phyloP scores from a whole-genome alignment of 129 eudicot genomes.

The Pseudognaphalium luteoalbum region DNA sequence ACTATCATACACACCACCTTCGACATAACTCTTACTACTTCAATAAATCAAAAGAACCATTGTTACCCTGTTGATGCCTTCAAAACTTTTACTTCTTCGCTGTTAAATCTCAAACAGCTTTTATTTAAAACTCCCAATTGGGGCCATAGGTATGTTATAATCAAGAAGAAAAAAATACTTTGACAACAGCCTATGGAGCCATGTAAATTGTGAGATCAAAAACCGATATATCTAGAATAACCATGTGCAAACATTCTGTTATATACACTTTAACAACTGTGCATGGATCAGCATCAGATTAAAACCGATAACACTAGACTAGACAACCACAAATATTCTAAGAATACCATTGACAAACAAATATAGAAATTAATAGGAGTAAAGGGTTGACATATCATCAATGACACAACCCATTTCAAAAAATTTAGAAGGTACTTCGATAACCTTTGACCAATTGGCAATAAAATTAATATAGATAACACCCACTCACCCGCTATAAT shows the following conservation, averaged over 20 bases:
- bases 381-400: neutral
- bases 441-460: constrained; percentile 7
- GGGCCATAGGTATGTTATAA: neutral
- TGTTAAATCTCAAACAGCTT: constrained; percentile 64
- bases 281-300: neutral
- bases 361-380: neutral
- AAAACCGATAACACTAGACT: neutral
- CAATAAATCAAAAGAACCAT: constrained; percentile 59
- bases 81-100: constrained; percentile 60
- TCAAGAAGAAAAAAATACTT: neutral
- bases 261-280: neutral
- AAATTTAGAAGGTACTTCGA: neutral
- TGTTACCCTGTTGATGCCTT: constrained; percentile 53
- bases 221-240: too few species aligned
- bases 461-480: neutral
- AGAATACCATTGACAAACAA: neutral
- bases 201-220: too few species aligned
- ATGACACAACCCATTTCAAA: neutral
- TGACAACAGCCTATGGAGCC: neutral
- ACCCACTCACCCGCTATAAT: constrained; percentile 78
- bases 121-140: constrained; percentile 36
- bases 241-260: too few species aligned
- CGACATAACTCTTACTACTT: constrained; percentile 67
- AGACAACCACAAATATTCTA: neutral
- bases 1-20: constrained; percentile 72